A percentile compares a stretch with the other conserved stretches of the same genome.
Conservation (phyloP, 495 filamentous ascomycete genomes). For the Penicillium mononematosum region DNA sequence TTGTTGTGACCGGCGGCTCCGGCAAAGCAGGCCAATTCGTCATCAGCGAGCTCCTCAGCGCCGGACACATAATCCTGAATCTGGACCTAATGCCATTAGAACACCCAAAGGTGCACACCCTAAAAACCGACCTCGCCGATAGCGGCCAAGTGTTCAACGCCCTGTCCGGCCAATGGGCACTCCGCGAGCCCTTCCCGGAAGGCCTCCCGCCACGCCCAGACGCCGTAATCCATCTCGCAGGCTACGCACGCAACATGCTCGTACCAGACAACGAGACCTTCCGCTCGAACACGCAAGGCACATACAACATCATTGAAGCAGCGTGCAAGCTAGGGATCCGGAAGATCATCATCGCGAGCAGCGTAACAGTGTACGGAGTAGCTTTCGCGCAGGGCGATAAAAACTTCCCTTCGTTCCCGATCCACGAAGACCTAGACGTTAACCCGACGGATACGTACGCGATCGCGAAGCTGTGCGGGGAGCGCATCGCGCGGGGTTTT, state of each 20-base stretch:
- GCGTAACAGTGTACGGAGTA: conserved; percentile 56
- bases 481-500: conserved; percentile 53
- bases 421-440: conserved; percentile 52
- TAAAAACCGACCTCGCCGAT: conserved; percentile 55
- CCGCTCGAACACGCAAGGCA: conserved; percentile 48
- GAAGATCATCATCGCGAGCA: conserved; percentile 56
- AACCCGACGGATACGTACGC: conserved; percentile 57
- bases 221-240: conserved; percentile 59
- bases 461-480: conserved; percentile 56
- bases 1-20: conserved; percentile 53
- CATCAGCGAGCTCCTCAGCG: conserved; percentile 48
- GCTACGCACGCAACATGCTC: conserved; percentile 58
- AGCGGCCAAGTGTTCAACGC: conserved; percentile 57
- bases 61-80: conserved; percentile 52
- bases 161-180: conserved; percentile 54
- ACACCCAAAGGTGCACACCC: conserved; percentile 39
- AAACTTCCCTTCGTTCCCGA: conserved; percentile 52
- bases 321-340: conserved; percentile 57
- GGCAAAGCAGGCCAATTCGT: conserved; percentile 55
- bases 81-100: conserved; percentile 39
- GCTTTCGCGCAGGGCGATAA: conserved; percentile 55
- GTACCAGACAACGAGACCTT: conserved; percentile 58
- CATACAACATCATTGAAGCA: conserved; percentile 60
- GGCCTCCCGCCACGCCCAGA: conserved; percentile 44
- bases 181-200: conserved; percentile 43